phyloP scores from a whole-genome alignment of 768 basidiomycete genomes.

The Tricholomella constricta region DNA sequence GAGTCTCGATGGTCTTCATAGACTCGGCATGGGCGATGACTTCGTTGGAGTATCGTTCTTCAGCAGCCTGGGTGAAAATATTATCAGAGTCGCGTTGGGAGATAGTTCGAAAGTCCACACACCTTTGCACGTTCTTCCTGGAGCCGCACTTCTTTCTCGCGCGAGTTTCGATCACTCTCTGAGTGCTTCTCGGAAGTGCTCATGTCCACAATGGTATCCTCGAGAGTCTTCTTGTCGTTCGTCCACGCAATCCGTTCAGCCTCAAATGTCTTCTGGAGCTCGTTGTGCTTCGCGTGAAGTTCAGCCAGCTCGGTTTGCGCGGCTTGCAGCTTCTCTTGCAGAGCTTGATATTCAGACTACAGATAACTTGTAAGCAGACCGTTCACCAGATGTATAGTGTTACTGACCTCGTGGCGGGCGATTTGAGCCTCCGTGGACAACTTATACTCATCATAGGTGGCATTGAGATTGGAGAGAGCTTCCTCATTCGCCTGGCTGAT shows the following conservation, averaged over 20 bases:
- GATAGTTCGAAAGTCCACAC: constrained; percentile 8
- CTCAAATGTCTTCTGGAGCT: constrained; percentile 68
- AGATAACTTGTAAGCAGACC: neutral
- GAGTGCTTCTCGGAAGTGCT: constrained; percentile 70
- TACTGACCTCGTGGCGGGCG: constrained; percentile 64
- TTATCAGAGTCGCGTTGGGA: neutral
- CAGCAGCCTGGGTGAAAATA: constrained; percentile 52
- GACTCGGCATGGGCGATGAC: constrained; percentile 86
- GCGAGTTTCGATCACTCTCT: constrained; percentile 61
- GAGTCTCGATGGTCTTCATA: constrained; percentile 66
- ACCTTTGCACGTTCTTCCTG: constrained; percentile 75
- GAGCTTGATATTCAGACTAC: constrained; percentile 63
- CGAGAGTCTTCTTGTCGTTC: constrained; percentile 79
- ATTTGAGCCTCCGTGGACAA: constrained; percentile 69
- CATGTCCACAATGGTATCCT: constrained; percentile 82
- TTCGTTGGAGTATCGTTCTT: constrained; percentile 79
- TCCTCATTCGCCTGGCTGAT: constrained; percentile 83
- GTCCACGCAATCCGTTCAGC: constrained; percentile 69
- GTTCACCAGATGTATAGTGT: neutral
- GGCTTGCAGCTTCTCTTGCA: constrained; percentile 61
- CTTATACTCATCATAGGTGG: constrained; percentile 82
- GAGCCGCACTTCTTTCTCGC: constrained; percentile 65
- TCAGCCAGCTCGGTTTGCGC: constrained; percentile 57
- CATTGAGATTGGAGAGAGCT: constrained; percentile 67
- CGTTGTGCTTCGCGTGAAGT: constrained; percentile 49